These are phyloP conservation scores for Penicillium sp. DNA, from an alignment of 2,329 filamentous ascomycete genomes.

Conservation along the genomic window DNA sequence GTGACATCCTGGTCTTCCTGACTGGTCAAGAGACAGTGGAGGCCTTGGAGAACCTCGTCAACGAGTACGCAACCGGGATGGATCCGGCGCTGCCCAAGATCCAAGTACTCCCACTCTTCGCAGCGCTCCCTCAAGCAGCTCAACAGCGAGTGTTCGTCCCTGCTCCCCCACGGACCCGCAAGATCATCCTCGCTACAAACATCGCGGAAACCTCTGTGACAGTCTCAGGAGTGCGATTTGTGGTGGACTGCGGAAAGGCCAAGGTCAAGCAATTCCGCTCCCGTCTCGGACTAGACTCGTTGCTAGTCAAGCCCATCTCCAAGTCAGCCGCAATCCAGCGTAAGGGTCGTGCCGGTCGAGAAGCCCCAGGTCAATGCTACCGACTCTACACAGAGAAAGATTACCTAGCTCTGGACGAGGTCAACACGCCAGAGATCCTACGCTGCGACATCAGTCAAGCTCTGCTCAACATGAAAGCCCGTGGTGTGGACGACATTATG, in stretches of 20 bases:
- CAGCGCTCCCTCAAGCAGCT: conserved; percentile 74
- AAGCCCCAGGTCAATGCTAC: conserved; percentile 81
- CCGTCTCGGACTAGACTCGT: conserved; percentile 75
- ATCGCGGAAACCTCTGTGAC: conserved; percentile 97
- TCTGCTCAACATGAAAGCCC: conserved; percentile 84
- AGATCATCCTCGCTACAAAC: conserved; percentile 86
- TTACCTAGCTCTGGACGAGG: conserved; percentile 60
- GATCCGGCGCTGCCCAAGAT: conserved; percentile 62
- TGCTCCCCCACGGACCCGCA: conserved; percentile 64
- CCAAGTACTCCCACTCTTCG: conserved; percentile 71
- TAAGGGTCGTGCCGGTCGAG: conserved; percentile 83
- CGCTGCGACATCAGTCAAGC: conserved; percentile 80
- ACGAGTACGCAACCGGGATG: conserved; percentile 66
- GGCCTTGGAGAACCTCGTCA: conserved; percentile 65
- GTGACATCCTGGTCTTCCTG: conserved; percentile 85
- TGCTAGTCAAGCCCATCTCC: conserved; percentile 82
- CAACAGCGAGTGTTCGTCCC: conserved; percentile 81
- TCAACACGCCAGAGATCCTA: conserved; percentile 79
- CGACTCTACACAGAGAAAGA: conserved; percentile 75
- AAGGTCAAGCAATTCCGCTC: conserved; percentile 89
- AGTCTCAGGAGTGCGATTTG: conserved; percentile 81
- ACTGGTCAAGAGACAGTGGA: conserved; percentile 92
- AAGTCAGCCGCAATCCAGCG: conserved; percentile 88
- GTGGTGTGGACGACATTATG: conserved; percentile 72
- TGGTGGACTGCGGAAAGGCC: conserved; percentile 85